phyloP scores from a whole-genome alignment of 139 green algal species.

The Marvania coccoides region DNA sequence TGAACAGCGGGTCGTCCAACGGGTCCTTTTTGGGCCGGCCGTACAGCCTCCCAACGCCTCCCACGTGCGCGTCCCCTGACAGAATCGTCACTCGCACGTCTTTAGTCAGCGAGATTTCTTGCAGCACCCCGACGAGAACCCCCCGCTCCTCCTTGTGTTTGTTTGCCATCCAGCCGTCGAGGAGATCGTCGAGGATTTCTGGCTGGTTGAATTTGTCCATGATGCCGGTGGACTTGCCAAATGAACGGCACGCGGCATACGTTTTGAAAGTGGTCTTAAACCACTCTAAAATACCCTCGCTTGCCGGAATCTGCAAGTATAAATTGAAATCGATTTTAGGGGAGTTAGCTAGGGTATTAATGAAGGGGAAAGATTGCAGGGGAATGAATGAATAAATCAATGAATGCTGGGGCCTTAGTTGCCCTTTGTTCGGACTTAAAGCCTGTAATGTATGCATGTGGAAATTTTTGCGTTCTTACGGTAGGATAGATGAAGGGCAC shows the following conservation, averaged over 20 bases:
- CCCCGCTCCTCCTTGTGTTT: not conserved
- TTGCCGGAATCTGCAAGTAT: not conserved
- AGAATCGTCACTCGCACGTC: not conserved
- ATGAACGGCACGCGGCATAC: not conserved
- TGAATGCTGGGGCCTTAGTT: too few relatives aligned
- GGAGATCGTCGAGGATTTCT: constrained; percentile 29
- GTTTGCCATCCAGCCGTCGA: constrained; percentile 15
- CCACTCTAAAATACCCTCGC: constrained; percentile 12
- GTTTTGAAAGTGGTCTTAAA: not conserved
- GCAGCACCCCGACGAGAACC: not conserved
- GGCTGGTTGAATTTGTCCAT: constrained; percentile 22
- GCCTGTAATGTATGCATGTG: too few relatives aligned
- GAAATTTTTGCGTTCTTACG: too few relatives aligned
- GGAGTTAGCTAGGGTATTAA: too few relatives aligned
- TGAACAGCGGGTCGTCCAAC: not conserved
- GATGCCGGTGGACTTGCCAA: constrained; percentile 6
- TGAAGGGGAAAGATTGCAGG: too few relatives aligned
- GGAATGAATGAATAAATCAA: too few relatives aligned
- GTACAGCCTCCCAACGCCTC: not conserved
- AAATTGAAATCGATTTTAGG: too few relatives aligned
- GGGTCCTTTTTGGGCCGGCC: not conserved
- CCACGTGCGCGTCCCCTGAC: not conserved
- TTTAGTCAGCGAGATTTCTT: not conserved
- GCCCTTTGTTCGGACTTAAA: too few relatives aligned
- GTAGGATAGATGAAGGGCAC: constrained; percentile 25